Conservation (phyloP, 345 rosid species). For the Bruguiera gymnorhiza region DNA sequence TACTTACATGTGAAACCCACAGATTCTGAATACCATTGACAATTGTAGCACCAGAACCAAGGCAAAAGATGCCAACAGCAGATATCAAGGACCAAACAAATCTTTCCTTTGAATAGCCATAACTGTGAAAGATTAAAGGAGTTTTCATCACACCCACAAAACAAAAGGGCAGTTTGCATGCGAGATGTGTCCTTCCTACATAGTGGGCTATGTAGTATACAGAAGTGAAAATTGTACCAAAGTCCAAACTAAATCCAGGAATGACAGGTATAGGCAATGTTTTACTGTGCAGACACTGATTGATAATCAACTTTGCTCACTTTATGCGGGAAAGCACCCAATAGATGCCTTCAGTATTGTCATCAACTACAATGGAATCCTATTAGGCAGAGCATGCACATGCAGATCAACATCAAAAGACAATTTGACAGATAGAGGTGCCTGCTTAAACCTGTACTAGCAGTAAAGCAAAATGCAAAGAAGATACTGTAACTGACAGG, state of each 20-base stretch:
- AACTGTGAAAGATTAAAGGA: constrained; percentile 43
- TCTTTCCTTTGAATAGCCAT: constrained; percentile 96
- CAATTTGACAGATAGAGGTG: not conserved
- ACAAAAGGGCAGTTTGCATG: not conserved
- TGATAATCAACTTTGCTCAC: not conserved
- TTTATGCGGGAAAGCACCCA: constrained; percentile 3
- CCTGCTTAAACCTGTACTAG: not conserved
- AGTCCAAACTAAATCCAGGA: too few relatives aligned
- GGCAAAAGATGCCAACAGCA: constrained; percentile 98
- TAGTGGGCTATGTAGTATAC: too few relatives aligned
- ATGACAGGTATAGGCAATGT: too few relatives aligned
- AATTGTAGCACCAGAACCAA: constrained; percentile 97
- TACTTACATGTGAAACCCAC: constrained; percentile 68
- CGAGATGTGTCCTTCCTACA: too few relatives aligned
- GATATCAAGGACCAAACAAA: constrained; percentile 99
- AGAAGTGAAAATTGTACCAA: too few relatives aligned
- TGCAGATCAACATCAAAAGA: constrained; percentile 1
- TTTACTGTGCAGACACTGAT: not conserved
- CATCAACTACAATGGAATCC: not conserved
- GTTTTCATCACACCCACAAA: not conserved
- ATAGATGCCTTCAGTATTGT: not conserved
- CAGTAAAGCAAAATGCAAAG: constrained; percentile 4
- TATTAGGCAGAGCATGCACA: constrained; percentile 1
- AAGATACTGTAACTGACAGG: not conserved
- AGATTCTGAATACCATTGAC: constrained; percentile 89